Conservation (phyloP, 345 rosid species). For the Sapria himalayana region DNA sequence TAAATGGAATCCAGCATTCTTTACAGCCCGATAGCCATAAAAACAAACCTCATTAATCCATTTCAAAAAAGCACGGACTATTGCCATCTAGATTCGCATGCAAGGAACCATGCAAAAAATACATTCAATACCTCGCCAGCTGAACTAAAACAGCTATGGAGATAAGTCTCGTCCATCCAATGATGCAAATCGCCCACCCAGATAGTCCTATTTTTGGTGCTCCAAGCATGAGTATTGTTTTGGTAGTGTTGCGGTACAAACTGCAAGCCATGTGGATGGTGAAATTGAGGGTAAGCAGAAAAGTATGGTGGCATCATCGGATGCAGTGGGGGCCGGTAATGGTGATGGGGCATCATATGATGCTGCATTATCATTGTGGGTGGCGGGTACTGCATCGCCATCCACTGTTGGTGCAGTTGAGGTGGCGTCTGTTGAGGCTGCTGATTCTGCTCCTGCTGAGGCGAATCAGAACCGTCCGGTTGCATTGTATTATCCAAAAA, state of each 20-base stretch:
- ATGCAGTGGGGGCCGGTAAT: constrained; percentile 34
- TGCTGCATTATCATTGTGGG: constrained; percentile 77
- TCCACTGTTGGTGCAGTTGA: constrained; percentile 34
- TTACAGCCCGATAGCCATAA: too few relatives aligned
- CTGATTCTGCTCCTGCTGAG: constrained; percentile 14
- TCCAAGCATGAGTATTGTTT: constrained; percentile 26
- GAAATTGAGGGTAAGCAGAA: constrained; percentile 16
- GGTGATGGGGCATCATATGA: constrained; percentile 50
- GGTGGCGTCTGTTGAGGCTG: constrained; percentile 14
- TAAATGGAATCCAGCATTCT: too few relatives aligned
- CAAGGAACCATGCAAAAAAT: too few relatives aligned
- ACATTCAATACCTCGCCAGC: constrained; percentile 42
- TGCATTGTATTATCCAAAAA: constrained; percentile 21
- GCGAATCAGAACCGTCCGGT: constrained; percentile 25
- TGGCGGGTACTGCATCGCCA: constrained; percentile 58
- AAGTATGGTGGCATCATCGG: constrained; percentile 30
- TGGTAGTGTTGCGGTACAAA: constrained; percentile 16
- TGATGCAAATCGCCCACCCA: constrained; percentile 97
- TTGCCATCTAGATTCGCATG: too few relatives aligned
- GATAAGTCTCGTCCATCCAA: constrained; percentile 95
- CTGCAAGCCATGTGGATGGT: constrained; percentile 14
- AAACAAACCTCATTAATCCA: too few relatives aligned
- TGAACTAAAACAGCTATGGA: constrained; percentile 48
- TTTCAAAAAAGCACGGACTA: too few relatives aligned
- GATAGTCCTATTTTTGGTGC: constrained; percentile 51